These are phyloP conservation scores for Avena insularis DNA, from an alignment of 176 grass and related monocot genomes.

Conservation along the genomic window DNA sequence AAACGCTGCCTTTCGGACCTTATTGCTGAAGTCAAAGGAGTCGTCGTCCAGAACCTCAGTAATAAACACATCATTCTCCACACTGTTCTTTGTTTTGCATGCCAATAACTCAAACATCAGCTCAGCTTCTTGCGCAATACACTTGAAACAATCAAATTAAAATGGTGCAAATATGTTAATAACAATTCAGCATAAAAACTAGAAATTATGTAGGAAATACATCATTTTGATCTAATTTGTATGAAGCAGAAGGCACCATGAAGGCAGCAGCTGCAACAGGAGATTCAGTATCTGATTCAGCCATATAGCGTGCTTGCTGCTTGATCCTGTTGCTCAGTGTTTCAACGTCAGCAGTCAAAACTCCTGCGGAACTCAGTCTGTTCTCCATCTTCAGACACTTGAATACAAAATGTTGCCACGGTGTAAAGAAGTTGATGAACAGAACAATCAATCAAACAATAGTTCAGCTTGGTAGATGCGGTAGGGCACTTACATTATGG, in stretches of 20 bases:
- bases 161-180: background rate
- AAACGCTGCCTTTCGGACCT: background rate
- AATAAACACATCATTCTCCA: background rate
- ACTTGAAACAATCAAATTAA: background rate
- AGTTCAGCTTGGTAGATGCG: background rate
- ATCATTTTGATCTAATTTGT: background rate
- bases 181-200: background rate
- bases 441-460: background rate
- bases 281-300: background rate
- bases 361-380: background rate
- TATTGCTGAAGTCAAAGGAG: background rate
- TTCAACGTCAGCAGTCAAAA: background rate
- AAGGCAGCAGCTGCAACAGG: background rate
- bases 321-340: background rate
- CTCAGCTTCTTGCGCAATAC: background rate
- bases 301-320: background rate
- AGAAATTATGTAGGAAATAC: background rate
- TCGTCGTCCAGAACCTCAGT: background rate
- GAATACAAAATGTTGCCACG: background rate
- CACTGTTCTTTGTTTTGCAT: background rate
- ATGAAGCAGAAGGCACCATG: background rate
- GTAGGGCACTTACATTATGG: background rate
- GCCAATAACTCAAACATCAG: background rate
- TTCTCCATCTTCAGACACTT: background rate
- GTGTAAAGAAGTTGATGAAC: background rate